Evolutionary conservation across 257 asterid species (phyloP), one percentile per base, ranked within the genome.

Genomic region (Scutellaria minor): DNA sequence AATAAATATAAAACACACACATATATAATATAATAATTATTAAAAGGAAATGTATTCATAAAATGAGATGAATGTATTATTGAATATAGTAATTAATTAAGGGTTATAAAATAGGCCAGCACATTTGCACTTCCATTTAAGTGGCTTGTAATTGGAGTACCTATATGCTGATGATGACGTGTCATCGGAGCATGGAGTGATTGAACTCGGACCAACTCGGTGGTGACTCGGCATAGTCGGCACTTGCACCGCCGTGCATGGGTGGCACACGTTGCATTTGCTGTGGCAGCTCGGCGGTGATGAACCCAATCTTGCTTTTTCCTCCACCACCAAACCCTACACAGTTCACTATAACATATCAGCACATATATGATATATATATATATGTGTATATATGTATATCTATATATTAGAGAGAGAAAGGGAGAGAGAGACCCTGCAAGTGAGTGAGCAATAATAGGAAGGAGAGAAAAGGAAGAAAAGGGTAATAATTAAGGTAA

Each of bases 61-160:
- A 2, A 4, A 31, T 31, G 5, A 31, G 0, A 31, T 31, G 37
- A 31, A 31, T 31, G 5, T 1, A 31, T 31, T 31, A 31, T 31
- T 31, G 37, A 31, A 31, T 31, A 31, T 31, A 31, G 37, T 31
- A 31, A 31, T 31, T 27, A 35, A 24, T 57, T 63, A 92, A 68
- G 99, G 99, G 40, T 90, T 92, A 83, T 83, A 95, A 37, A 92
- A 78, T 57, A 87, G 90, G 73, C 90, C 92, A 41, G 70, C 87
- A 72, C 99, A 95, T 73, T 91, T 86, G 89, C 99, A 92, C 73
- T 92, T 90, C 99, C 99, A 95, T 0, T 96, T 98, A 3, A 95
- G 90, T 37, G 99, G 99, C 91, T 95, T 95, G 89, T 95, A 95
- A 86, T 95, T 92, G 14, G 99, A 90, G 88, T 95, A 92, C 90